Conservation (phyloP, 2,329 filamentous ascomycete genomes). For the Teratosphaeria epicoccoides region DNA sequence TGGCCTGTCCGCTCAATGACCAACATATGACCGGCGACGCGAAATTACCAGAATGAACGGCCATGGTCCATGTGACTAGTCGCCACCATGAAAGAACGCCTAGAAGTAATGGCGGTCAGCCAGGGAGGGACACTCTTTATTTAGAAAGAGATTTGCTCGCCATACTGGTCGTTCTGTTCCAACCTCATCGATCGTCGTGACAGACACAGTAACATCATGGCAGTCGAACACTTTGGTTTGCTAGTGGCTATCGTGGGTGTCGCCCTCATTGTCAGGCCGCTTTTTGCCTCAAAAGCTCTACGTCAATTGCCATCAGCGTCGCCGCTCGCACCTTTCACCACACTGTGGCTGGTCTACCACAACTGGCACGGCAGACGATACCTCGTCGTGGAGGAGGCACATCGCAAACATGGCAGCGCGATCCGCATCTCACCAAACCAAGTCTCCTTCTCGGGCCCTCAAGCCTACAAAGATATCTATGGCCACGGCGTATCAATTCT, state of each 20-base stretch:
- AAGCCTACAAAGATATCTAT: constrained; percentile 33
- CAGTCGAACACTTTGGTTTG: neutral
- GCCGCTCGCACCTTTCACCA: constrained; percentile 34
- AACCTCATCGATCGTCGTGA: neutral
- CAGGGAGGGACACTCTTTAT: neutral
- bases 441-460: constrained; percentile 32
- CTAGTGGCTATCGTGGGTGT: neutral
- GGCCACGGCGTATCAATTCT: constrained; percentile 27
- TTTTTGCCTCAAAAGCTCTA: constrained; percentile 31
- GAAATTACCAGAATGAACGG: neutral
- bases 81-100: neutral
- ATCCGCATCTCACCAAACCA: constrained; percentile 38
- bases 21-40: neutral
- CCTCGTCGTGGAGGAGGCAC: constrained; percentile 23
- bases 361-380: constrained; percentile 35
- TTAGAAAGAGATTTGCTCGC: neutral
- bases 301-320: constrained; percentile 38
- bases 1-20: neutral
- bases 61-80: neutral
- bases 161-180: neutral
- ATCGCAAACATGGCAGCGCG: constrained; percentile 34
- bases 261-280: neutral
- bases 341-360: neutral
- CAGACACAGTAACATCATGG: neutral
- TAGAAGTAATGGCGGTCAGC: neutral